Base-by-base conservation (phyloP, 768 basidiomycete genomes). In the Pilatotrama ljubarskyi region DNA sequence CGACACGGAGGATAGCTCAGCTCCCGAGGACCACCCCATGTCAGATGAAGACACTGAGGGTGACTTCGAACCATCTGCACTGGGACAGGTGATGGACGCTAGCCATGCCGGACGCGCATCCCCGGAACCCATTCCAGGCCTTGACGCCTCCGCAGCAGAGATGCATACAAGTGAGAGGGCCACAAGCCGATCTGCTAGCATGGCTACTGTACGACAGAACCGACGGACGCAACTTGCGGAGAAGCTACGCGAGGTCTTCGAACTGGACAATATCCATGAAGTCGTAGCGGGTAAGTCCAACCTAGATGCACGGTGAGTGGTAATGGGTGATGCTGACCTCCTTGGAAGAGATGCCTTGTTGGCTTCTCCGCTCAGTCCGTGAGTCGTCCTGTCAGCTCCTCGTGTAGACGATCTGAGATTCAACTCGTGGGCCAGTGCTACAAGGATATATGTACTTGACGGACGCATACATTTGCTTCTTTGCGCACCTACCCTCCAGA, bases 391-490 rank as follows among this genome's bases (percentile, higher is more conserved):
- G 8, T 36, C 18, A 20, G 22, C 29, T 46, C 15, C 43, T 22
- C 14, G 24, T 5, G 18, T 4, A 41, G 5, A n/a, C 24, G 9
- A 51, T 47, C 60, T 62, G 18, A 64, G 22, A 35, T 51, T 59
- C 15, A 60, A 61, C 24, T 51, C 9, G 20, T 40, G 61, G 48
- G 17, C 35, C 72, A 91, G 93, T 98, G 63, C 80, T 99, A 32
- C 96, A 99, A 74, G 96, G 96, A 2, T 98, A 96, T 71, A 92
- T 99, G 84, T 99, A 96, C 72, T 79, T 98, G 49, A 98, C 96
- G 1, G 91, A 91, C 66, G 86, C 89, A 11, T 91, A 96, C 71
- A 74, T 98, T 18, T 98, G 96, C 76, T 99, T 99, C 78, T 99
- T 95, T 73, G 93, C 93, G 2, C 93, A 93, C 71, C 90, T 96